Evolutionary conservation across 2,329 filamentous ascomycete species (phyloP), one percentile per base, ranked within the genome.

Genomic region (Shiraia bambusicola): DNA sequence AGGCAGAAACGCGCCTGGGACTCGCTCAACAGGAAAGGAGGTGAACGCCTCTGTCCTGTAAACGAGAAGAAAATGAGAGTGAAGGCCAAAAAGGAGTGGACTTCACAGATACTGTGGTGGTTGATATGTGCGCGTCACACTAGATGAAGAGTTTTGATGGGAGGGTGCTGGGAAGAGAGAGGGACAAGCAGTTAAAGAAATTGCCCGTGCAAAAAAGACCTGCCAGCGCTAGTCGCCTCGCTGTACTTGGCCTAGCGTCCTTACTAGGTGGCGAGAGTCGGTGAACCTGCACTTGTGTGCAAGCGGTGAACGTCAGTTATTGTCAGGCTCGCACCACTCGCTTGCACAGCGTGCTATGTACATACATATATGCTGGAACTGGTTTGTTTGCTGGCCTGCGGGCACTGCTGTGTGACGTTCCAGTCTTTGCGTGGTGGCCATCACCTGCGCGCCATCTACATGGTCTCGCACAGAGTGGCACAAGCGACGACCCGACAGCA

Each of bases 1-100:
- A 67, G 63, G 65, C 64, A 64, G 64, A 67, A 66, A 67, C 65
- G 61, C 59, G 66, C 62, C 59, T 68, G 65, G 66, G 66, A 66
- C 64, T 63, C 59, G 63, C 55, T 54, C 61, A 57, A 59, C 44
- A 56, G 59, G 64, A 66, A 68, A 62, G 54, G 55, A 59, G 59
- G 19, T 55, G 47, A 63, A 58, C 51, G 54, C 61, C 64, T 66
- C 65, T 63, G 54, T 63, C 63, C 62, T 59, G 50, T 57, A 58
- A 67, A 65, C 56, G 61, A 68, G 59, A 67, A 63, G 58, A 61
- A 52, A 67, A 68, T 43, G 60, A 68, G 60, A 51, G 63, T 65
- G 65, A 67, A 69, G 65, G 56, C 65, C 64, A 68, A 69, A 24
- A 39, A 67, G 59, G 64, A 63, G 54, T 56, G 62, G 64, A 63